Evolutionary conservation across 129 eudicot species (phyloP).

Genomic region (Cynara cardunculus): DNA sequence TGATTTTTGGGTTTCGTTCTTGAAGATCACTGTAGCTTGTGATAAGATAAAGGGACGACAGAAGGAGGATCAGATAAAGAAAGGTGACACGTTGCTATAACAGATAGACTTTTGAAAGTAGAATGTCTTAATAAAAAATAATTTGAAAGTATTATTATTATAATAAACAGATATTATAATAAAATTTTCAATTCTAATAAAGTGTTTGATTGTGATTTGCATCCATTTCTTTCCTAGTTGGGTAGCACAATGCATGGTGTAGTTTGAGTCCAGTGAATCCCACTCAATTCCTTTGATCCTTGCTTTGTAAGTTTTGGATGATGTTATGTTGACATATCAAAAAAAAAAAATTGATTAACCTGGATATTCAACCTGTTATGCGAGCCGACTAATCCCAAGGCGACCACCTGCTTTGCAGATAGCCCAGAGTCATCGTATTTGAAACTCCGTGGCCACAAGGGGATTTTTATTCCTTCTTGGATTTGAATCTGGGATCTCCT

Average conservation of each 20-base stretch:
- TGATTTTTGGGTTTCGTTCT: background rate
- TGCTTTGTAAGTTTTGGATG: background rate
- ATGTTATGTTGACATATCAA: background rate
- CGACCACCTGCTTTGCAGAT: no score
- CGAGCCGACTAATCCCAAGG: no score
- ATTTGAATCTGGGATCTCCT: no score
- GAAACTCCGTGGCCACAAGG: no score
- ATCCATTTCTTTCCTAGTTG: slow-evolving; percentile 1
- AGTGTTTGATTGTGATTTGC: background rate
- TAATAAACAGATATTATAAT: no score
- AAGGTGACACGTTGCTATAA: background rate
- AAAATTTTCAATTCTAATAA: background rate
- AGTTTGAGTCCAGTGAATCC: slow-evolving; percentile 21
- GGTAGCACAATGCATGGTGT: slow-evolving; percentile 22
- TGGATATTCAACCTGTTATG: no score
- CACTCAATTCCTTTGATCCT: slow-evolving; percentile 17
- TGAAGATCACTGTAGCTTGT: background rate
- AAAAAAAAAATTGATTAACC: no score
- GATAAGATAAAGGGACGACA: background rate
- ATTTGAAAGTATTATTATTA: no score
- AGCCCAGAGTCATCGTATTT: no score
- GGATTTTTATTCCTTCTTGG: no score
- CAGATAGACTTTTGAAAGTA: no score
- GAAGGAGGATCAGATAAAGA: background rate
- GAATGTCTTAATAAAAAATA: no score